phyloP scores from a whole-genome alignment of 441 rosid species.

The Bruguiera hainesii region DNA sequence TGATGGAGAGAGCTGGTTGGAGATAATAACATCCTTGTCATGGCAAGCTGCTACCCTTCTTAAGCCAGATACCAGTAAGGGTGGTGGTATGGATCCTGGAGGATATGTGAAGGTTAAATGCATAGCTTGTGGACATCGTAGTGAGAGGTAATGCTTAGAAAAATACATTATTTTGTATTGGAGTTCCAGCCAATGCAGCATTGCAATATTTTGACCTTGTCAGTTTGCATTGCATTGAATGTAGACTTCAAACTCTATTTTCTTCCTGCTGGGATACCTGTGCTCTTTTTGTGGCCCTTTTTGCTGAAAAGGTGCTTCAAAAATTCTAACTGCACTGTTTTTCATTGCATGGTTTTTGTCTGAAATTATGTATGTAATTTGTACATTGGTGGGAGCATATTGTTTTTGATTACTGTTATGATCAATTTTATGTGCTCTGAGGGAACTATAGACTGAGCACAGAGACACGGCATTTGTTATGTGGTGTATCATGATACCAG shows the following conservation, averaged over 20 bases:
- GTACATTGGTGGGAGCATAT: background rate
- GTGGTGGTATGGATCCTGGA: conserved; percentile 99
- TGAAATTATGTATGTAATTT: conserved; percentile 10
- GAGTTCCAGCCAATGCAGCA: background rate
- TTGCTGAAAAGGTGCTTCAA: conserved; percentile 12
- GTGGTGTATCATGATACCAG: too few relatives aligned
- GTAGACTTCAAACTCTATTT: conserved; percentile 8
- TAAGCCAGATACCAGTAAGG: conserved; percentile 87
- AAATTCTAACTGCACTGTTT: conserved; percentile 8
- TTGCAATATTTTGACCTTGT: background rate
- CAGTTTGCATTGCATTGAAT: conserved; percentile 5
- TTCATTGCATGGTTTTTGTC: conserved; percentile 14
- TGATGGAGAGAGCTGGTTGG: conserved; percentile 70
- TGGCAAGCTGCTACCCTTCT: conserved; percentile 94
- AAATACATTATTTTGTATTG: background rate
- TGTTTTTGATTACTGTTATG: background rate
- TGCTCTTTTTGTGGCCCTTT: background rate
- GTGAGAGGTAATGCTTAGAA: conserved; percentile 66
- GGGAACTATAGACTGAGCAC: too few relatives aligned
- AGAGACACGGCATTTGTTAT: too few relatives aligned
- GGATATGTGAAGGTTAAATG: conserved; percentile 97
- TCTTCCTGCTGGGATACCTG: conserved; percentile 2
- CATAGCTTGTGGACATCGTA: conserved; percentile 73
- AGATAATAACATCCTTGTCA: conserved; percentile 81
- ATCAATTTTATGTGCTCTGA: too few relatives aligned